A percentile compares a stretch with the other conserved stretches of the same genome.
phyloP scores from a whole-genome alignment of 108 stramenopile species.

The Nitzschia sp. region DNA sequence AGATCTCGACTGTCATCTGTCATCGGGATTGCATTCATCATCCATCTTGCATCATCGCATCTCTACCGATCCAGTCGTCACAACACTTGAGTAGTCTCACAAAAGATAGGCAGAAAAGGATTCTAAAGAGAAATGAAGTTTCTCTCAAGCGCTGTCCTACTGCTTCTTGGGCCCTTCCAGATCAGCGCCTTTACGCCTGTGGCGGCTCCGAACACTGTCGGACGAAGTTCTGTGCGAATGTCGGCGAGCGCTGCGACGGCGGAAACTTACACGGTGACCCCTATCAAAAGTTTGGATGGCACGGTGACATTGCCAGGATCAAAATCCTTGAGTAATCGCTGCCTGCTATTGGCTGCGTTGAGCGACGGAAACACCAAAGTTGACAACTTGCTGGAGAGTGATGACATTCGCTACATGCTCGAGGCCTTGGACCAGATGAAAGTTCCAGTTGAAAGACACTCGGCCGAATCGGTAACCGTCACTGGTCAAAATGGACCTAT shows the following conservation, averaged over 20 bases:
- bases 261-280: constrained; percentile 71
- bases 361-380: constrained; percentile 69
- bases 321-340: constrained; percentile 93
- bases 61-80: too few relatives aligned
- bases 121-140: constrained; percentile 17
- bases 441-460: constrained; percentile 72
- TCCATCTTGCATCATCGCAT: too few relatives aligned
- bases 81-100: too few relatives aligned
- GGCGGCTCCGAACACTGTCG: neutral
- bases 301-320: constrained; percentile 93
- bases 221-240: constrained; percentile 2
- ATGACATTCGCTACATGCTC: constrained; percentile 97
- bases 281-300: constrained; percentile 79
- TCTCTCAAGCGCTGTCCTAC: neutral
- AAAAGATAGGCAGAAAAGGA: too few relatives aligned
- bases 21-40: too few relatives aligned
- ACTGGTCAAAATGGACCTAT: constrained; percentile 87
- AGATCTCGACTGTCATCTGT: neutral
- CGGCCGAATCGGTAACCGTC: constrained; percentile 60
- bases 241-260: constrained; percentile 16
- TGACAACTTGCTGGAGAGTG: constrained; percentile 91
- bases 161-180: constrained; percentile 4
- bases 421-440: constrained; percentile 83
- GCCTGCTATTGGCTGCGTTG: constrained; percentile 77
- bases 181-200: constrained; percentile 15